Evolutionary conservation across 257 asterid species (phyloP), one percentile per base, ranked within the genome.

Genomic region (Vinca minor): DNA sequence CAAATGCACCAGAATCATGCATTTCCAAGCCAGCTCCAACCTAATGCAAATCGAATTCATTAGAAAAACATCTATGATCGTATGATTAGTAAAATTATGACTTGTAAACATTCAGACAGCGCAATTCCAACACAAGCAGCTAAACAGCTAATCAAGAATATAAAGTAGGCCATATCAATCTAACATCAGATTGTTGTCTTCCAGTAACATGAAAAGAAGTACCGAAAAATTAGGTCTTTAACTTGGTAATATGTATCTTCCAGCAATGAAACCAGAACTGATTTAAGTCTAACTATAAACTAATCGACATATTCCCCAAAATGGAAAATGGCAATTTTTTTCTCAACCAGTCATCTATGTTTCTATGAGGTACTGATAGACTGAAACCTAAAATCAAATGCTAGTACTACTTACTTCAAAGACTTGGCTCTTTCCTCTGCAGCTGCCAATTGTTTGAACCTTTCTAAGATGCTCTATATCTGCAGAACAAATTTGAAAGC

Each of bases 11-110:
- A 69, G 58, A 64, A 39, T 39, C 12, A 50, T 67, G 67, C 62
- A 65, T 69, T 35, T 62, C 74, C 67, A 67, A 49, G 38, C 69
- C 74, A 59, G 68, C 65, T 77, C 48, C 80, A 53, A 63, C 77
- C 93, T 84, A 82, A 62, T 69, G 50, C 77, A 77, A 79, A 68
- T 31, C 5, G 23, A 67, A 69, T 17, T 34, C 29, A 11, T 34
- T 31, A 28, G 26, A 61, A 18, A 52, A 11, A n/a, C 41, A 4
- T 29, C 23, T 15, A n/a, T n/a, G n/a, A 1, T 54, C 4, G 29
- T 12, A 38, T 1, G 3, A 17, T 13, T 14, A 46, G 11, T 17
- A 18, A 46, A 46, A 18, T 34, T n/a, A 28, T 54, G 11, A 28
- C 29, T 14, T 28, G 28, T 28, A 26, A 29, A 54, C 21, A 28